phyloP scores from a whole-genome alignment of 106 monocot species.

The Phalaenopsis aphrodite region DNA sequence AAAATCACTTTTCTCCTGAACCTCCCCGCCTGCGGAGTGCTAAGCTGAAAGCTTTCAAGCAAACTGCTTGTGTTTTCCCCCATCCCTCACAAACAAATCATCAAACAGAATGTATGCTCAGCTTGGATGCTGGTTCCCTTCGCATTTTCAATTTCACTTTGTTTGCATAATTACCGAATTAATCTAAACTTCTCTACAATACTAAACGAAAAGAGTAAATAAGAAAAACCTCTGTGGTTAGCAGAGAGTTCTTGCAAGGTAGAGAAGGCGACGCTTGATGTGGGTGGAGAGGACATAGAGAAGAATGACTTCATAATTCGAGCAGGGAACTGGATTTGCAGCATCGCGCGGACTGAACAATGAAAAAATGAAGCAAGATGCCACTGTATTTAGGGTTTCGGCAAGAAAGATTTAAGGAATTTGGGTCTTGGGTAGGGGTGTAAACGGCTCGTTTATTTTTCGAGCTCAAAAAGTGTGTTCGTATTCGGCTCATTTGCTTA shows the following conservation, averaged over 20 bases:
- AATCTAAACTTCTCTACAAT: not conserved
- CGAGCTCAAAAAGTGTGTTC: too few species aligned
- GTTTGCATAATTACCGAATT: too few species aligned
- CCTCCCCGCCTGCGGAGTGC: not conserved
- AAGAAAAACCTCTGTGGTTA: constrained; percentile 40
- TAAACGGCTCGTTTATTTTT: too few species aligned
- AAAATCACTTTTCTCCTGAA: not conserved
- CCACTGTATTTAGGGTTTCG: not conserved
- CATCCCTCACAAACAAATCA: not conserved
- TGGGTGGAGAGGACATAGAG: constrained; percentile 2
- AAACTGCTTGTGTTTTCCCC: not conserved
- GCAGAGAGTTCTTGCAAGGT: constrained; percentile 47
- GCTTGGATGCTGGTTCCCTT: too few species aligned
- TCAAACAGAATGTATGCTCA: too few species aligned
- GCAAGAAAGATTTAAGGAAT: not conserved
- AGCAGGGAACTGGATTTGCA: constrained; percentile 27
- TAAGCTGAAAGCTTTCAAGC: not conserved
- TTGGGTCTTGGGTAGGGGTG: too few species aligned
- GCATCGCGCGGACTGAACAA: constrained; percentile 10
- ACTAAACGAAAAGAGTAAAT: not conserved
- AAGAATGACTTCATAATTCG: constrained; percentile 33
- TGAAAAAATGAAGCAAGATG: not conserved
- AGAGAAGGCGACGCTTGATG: constrained; percentile 14
- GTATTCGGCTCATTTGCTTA: too few species aligned
- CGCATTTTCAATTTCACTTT: too few species aligned